Conservation (phyloP, 2,329 filamentous ascomycete genomes). For the Aspergillus quadrilineatus region DNA sequence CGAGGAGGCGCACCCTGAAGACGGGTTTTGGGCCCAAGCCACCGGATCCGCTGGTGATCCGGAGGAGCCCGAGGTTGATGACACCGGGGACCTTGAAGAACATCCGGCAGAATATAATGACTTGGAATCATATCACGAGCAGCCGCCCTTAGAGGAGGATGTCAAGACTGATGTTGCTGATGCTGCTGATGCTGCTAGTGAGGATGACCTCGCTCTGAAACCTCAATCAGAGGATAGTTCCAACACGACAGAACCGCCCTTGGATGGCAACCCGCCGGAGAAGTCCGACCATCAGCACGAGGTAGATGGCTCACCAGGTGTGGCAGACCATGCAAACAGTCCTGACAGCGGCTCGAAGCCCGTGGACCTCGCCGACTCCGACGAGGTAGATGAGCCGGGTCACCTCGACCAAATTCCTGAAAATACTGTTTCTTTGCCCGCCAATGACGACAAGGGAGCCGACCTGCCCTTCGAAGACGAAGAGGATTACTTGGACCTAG, state of each 20-base stretch:
- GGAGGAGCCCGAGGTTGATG: slow-evolving; percentile 17
- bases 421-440: slow-evolving; percentile 10
- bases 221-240: slow-evolving; percentile 14
- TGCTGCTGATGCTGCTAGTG: slow-evolving; percentile 14
- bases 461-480: slow-evolving; percentile 29
- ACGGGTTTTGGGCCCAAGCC: slow-evolving; percentile 15
- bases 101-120: slow-evolving; percentile 15
- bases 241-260: slow-evolving; percentile 23
- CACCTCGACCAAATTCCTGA: slow-evolving; percentile 22
- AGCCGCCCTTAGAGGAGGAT: slow-evolving; percentile 15
- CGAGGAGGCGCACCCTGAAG: slow-evolving; percentile 20
- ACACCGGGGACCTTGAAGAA: slow-evolving; percentile 12
- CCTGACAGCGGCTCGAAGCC: slow-evolving; percentile 17
- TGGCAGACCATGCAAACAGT: slow-evolving; percentile 34
- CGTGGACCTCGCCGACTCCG: slow-evolving; percentile 13
- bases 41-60: slow-evolving; percentile 4
- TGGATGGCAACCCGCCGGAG: slow-evolving; percentile 16
- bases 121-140: slow-evolving; percentile 12
- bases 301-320: slow-evolving; percentile 33
- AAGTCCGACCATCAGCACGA: slow-evolving; percentile 18
- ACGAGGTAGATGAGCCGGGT: slow-evolving; percentile 16
- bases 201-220: slow-evolving; percentile 14
- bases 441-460: slow-evolving; percentile 20
- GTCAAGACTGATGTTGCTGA: slow-evolving; percentile 15
- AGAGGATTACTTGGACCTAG: slow-evolving; percentile 45